phyloP scores from a whole-genome alignment of 2,329 filamentous ascomycete genomes.

The Geosmithia flava region DNA sequence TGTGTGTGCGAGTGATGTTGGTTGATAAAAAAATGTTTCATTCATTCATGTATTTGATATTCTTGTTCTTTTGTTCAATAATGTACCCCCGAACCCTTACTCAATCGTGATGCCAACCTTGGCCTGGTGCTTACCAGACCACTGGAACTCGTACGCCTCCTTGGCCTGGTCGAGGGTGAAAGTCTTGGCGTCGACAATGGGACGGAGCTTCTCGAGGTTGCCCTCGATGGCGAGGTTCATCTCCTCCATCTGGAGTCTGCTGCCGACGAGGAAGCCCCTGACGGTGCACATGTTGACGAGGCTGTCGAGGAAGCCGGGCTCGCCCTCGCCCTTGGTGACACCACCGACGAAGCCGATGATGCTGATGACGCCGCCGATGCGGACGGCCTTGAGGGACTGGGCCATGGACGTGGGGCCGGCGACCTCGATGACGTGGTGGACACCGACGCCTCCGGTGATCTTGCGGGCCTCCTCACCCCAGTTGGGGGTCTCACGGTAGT shows the following conservation, averaged over 20 bases:
- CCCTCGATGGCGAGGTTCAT: slow-evolving; percentile 37
- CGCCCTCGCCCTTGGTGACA: slow-evolving; percentile 5
- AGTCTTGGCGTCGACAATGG: slow-evolving; percentile 30
- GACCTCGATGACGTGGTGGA: slow-evolving; percentile 36
- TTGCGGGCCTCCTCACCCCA: slow-evolving; percentile 32
- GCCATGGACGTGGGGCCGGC: slow-evolving; percentile 28
- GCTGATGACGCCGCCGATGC: slow-evolving; percentile 30
- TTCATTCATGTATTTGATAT: neutral
- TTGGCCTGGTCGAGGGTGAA: slow-evolving; percentile 31
- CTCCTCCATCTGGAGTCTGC: slow-evolving; percentile 33
- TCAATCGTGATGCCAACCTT: slow-evolving; percentile 22
- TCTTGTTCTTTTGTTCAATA: neutral
- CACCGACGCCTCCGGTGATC: slow-evolving; percentile 28
- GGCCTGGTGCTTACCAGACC: slow-evolving; percentile 22
- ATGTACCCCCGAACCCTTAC: slow-evolving; percentile 4
- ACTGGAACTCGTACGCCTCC: slow-evolving; percentile 29
- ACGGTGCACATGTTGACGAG: slow-evolving; percentile 22
- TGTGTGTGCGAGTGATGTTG: too few species aligned
- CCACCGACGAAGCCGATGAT: slow-evolving; percentile 25
- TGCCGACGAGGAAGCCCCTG: slow-evolving; percentile 33
- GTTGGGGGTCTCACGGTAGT: slow-evolving; percentile 30
- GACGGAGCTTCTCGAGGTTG: slow-evolving; percentile 26
- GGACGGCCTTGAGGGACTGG: slow-evolving; percentile 31
- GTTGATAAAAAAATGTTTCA: neutral
- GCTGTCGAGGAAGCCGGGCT: slow-evolving; percentile 20